Percentiles rank a stretch among this genome's conserved stretches.
Evolutionary conservation across 2,329 filamentous ascomycete species (phyloP).

Genomic region (Colletotrichum theobromicola): DNA sequence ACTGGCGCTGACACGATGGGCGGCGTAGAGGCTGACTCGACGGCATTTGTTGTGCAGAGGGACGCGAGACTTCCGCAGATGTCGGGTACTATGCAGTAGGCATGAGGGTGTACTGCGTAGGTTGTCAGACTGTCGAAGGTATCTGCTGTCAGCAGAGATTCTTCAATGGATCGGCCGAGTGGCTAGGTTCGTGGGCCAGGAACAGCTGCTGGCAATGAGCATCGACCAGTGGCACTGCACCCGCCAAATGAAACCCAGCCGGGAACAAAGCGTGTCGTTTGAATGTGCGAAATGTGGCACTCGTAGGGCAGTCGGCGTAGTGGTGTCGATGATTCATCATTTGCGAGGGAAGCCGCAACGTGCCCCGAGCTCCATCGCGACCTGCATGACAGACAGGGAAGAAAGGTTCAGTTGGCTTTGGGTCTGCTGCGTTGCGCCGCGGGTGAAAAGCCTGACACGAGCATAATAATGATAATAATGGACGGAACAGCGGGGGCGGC

Average conservation of each 20-base stretch:
- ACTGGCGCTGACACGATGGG: neutral
- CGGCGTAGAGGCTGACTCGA: neutral
- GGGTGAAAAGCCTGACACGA: neutral
- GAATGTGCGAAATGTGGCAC: neutral
- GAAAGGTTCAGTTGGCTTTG: neutral
- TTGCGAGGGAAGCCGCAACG: neutral
- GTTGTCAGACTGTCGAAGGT: neutral
- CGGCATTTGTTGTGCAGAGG: neutral
- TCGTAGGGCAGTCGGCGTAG: neutral
- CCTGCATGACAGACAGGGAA: constrained; percentile 15
- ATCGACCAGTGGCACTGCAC: neutral
- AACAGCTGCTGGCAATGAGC: neutral
- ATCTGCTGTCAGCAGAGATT: neutral
- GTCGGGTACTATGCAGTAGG: too few species aligned
- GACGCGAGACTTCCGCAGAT: neutral
- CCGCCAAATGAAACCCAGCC: neutral
- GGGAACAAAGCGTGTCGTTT: constrained; percentile 3
- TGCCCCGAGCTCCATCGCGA: constrained; percentile 3
- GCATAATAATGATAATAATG: neutral
- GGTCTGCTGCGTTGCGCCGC: neutral
- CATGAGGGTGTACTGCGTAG: neutral
- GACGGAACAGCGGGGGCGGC: neutral
- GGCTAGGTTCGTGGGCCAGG: neutral
- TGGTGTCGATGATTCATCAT: constrained; percentile 21
- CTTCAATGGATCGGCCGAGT: neutral